Evolutionary conservation across 139 green algal species (phyloP).

Genomic region (Chlorella sp.): DNA sequence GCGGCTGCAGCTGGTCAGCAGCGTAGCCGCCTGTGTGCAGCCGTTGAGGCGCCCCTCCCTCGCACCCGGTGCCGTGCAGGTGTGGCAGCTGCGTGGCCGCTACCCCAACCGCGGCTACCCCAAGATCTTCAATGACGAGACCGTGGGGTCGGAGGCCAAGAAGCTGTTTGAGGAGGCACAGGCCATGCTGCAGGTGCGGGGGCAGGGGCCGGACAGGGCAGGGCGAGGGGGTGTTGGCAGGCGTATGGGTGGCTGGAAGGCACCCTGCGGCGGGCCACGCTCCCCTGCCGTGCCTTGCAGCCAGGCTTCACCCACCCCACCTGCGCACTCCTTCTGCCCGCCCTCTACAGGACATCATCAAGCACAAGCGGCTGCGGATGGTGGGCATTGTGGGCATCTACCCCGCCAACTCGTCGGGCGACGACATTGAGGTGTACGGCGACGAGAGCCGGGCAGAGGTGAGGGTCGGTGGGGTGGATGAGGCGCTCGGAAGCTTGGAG

Average conservation of each 20-base stretch:
- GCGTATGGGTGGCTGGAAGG: not conserved
- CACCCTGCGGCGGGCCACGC: not conserved
- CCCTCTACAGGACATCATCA: conserved; percentile 81
- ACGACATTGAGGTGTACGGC: conserved; percentile 93
- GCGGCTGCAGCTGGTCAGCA: too few relatives aligned
- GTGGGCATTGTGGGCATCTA: conserved; percentile 92
- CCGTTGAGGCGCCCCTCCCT: not conserved
- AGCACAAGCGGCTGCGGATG: conserved; percentile 83
- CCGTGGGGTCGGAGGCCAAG: conserved; percentile 94
- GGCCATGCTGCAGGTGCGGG: conserved; percentile 67
- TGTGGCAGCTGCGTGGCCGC: conserved; percentile 97
- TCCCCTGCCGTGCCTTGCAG: not conserved
- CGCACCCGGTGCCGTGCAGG: conserved; percentile 51
- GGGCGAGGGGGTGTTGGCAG: not conserved
- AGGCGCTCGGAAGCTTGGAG: not conserved
- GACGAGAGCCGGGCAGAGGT: conserved; percentile 68
- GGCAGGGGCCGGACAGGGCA: not conserved
- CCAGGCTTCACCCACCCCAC: not conserved
- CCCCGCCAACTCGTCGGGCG: conserved; percentile 89
- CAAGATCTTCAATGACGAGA: conserved; percentile 99
- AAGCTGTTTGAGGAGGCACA: conserved; percentile 97
- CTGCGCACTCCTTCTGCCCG: not conserved
- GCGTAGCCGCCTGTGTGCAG: not conserved
- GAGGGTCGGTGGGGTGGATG: not conserved
- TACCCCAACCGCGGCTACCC: conserved; percentile 99